Percentiles rank a stretch among this genome's conserved stretches.
Conservation (phyloP, 2,329 filamentous ascomycete genomes). For the Leptographium wingfieldii region DNA sequence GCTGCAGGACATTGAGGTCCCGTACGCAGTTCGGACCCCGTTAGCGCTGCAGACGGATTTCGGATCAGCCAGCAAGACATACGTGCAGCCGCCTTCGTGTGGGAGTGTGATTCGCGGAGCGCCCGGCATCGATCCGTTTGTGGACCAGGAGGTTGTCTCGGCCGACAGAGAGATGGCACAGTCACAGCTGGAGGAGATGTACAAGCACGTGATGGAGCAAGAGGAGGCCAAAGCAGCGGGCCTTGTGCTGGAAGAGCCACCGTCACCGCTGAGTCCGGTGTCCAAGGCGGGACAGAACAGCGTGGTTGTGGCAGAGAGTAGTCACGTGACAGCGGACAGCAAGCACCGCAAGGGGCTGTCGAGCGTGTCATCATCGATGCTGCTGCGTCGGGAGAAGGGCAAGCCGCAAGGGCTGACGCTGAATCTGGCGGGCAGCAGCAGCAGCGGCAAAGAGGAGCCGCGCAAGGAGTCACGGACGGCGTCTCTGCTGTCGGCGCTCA, state of each 20-base stretch:
- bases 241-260: slow-evolving; percentile 31
- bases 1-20: slow-evolving; percentile 14
- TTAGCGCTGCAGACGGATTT: slow-evolving; percentile 9
- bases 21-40: slow-evolving; percentile 20
- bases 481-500: slow-evolving; percentile 47
- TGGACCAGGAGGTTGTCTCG: slow-evolving; percentile 66
- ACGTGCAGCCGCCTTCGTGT: slow-evolving; percentile 1
- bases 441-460: slow-evolving; percentile 24
- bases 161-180: slow-evolving; percentile 64
- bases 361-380: slow-evolving; percentile 20
- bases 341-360: slow-evolving; percentile 10
- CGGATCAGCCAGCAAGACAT: neutral
- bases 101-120: slow-evolving; percentile 19
- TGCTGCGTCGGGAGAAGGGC: slow-evolving; percentile 27
- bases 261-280: slow-evolving; percentile 18
- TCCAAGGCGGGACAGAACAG: neutral
- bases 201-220: slow-evolving; percentile 84
- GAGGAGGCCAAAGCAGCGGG: slow-evolving; percentile 56
- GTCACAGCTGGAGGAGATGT: slow-evolving; percentile 78
- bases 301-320: neutral
- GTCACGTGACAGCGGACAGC: neutral
- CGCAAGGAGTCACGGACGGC: slow-evolving; percentile 42
- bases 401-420: slow-evolving; percentile 28
- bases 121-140: slow-evolving; percentile 52
- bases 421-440: slow-evolving; percentile 25